phyloP scores from a whole-genome alignment of 345 rosid genomes.

The Linum trigynum region DNA sequence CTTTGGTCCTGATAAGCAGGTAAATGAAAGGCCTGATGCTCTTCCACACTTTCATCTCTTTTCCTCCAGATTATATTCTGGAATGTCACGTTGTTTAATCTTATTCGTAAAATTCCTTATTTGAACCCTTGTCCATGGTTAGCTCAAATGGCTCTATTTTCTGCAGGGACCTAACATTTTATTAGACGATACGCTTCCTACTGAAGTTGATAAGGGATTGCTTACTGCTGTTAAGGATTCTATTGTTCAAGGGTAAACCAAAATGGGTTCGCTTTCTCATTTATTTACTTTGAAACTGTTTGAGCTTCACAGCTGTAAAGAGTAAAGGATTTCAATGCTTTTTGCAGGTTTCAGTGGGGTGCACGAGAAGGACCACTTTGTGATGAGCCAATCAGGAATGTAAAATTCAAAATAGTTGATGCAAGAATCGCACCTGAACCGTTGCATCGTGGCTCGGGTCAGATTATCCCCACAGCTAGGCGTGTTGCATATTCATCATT shows the following conservation, averaged over 20 bases:
- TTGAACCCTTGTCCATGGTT: background rate
- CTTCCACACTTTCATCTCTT: background rate
- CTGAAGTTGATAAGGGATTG: constrained; percentile 86
- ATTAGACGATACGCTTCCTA: constrained; percentile 87
- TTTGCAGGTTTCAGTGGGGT: constrained; percentile 90
- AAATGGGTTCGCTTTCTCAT: constrained; percentile 2
- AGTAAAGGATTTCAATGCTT: constrained; percentile 1
- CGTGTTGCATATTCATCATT: constrained; percentile 93
- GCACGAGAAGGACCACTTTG: constrained; percentile 99
- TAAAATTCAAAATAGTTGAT: constrained; percentile 91
- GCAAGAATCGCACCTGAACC: constrained; percentile 91
- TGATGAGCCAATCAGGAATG: constrained; percentile 96
- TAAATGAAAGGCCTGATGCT: constrained; percentile 12
- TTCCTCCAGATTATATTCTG: background rate
- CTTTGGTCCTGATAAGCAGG: constrained; percentile 99
- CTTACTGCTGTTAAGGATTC: constrained; percentile 83
- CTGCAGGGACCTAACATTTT: constrained; percentile 86
- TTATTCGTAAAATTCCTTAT: background rate
- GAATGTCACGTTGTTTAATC: background rate
- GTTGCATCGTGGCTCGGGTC: constrained; percentile 90
- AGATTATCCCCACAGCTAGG: constrained; percentile 93
- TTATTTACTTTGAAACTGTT: background rate
- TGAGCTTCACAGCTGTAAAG: constrained; percentile 8
- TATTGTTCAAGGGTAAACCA: constrained; percentile 79
- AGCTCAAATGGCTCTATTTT: background rate